A percentile compares a stretch with the other conserved stretches of the same genome.
Evolutionary conservation across 2,329 filamentous ascomycete genomes (phyloP).

Genomic region (Penicillium griseofulvum): DNA sequence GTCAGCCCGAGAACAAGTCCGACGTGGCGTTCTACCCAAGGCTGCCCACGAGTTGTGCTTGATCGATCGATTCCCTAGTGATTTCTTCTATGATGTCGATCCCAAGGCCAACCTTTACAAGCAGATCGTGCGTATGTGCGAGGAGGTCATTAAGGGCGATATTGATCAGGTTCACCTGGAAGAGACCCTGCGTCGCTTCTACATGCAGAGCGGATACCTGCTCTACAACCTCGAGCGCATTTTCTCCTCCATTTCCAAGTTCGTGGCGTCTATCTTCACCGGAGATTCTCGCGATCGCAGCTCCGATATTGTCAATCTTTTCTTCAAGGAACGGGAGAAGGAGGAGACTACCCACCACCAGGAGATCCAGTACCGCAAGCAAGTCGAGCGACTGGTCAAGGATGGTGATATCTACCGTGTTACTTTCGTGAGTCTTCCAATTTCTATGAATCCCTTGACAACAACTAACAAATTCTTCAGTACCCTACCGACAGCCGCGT

Average conservation of each 20-base stretch:
- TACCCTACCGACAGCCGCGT: constrained; percentile 67
- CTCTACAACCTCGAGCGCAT: constrained; percentile 91
- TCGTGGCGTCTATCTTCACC: constrained; percentile 78
- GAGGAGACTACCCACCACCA: constrained; percentile 85
- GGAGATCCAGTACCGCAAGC: constrained; percentile 86
- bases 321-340: constrained; percentile 74
- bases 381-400: constrained; percentile 88
- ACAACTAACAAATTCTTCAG: constrained; percentile 42
- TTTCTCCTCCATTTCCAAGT: constrained; percentile 74
- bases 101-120: constrained; percentile 74
- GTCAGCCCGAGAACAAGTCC: constrained; percentile 70
- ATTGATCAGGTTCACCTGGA: constrained; percentile 81
- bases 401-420: constrained; percentile 90
- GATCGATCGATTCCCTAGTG: constrained; percentile 69
- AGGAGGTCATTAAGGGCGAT: constrained; percentile 79
- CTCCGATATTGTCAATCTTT: constrained; percentile 82
- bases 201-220: constrained; percentile 86
- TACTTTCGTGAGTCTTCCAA: constrained; percentile 74
- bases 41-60: constrained; percentile 81
- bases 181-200: constrained; percentile 87
- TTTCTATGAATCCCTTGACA: not conserved
- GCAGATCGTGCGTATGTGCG: constrained; percentile 79
- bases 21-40: constrained; percentile 70
- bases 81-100: constrained; percentile 69
- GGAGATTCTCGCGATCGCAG: constrained; percentile 91